A percentile compares a stretch with the other conserved stretches of the same genome.
phyloP scores from a whole-genome alignment of 2,329 filamentous ascomycete species.

The Dactylellina sp. region DNA sequence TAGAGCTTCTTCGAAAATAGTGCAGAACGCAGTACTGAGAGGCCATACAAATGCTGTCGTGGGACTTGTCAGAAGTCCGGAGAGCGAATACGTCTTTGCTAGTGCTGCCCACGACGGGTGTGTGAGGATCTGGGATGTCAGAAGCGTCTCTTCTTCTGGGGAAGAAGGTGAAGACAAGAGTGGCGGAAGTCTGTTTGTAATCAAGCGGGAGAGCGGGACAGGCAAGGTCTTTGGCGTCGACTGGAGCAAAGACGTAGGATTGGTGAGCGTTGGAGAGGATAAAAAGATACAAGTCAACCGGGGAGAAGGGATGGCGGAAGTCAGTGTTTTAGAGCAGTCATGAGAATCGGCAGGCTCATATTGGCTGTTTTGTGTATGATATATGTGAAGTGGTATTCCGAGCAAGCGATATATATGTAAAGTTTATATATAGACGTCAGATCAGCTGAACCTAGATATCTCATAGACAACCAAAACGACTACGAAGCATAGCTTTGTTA shows the following conservation, averaged over 20 bases:
- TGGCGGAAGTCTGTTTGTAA: constrained; percentile 79
- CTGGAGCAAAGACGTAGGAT: constrained; percentile 88
- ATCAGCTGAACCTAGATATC: too few species aligned
- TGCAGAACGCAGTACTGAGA: constrained; percentile 69
- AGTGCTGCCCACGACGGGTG: constrained; percentile 93
- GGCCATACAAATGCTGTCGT: constrained; percentile 67
- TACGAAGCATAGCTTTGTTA: too few species aligned
- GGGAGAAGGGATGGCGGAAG: constrained; percentile 67
- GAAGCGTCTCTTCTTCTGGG: constrained; percentile 69
- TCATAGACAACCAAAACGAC: too few species aligned
- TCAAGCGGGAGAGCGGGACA: constrained; percentile 69
- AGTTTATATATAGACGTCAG: too few species aligned
- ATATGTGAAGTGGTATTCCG: constrained; percentile 10
- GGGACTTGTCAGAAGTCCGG: constrained; percentile 71
- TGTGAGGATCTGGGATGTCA: constrained; percentile 91
- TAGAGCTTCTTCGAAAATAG: constrained; percentile 76
- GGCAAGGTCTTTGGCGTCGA: constrained; percentile 85
- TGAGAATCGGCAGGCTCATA: not conserved
- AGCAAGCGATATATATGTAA: too few species aligned
- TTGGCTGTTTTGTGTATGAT: constrained; percentile 26
- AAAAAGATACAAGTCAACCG: constrained; percentile 93
- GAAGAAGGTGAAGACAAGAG: constrained; percentile 66
- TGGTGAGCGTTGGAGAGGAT: constrained; percentile 92
- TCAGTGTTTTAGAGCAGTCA: constrained; percentile 57
- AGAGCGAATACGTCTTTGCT: constrained; percentile 83